phyloP scores from a whole-genome alignment of 345 rosid species.

The Gynandropsis gynandra region DNA sequence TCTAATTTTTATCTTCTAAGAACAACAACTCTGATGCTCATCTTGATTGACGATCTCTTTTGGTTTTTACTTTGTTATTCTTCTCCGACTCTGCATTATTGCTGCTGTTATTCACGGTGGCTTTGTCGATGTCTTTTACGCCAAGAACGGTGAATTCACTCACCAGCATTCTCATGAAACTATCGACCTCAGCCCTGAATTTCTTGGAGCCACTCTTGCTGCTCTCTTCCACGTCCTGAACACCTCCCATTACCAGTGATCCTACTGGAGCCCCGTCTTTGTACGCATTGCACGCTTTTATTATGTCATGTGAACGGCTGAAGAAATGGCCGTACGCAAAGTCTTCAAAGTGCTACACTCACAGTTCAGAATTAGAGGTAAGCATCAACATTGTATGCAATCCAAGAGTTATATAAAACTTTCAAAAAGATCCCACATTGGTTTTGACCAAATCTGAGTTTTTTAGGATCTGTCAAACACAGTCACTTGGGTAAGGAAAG shows the following conservation, averaged over 20 bases:
- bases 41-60: slow-evolving; percentile 20
- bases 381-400: not conserved
- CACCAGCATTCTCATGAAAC: slow-evolving; percentile 32
- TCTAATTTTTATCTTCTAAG: not conserved
- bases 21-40: slow-evolving; percentile 6
- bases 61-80: slow-evolving; percentile 15
- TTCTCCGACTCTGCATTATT: slow-evolving; percentile 18
- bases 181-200: slow-evolving; percentile 39
- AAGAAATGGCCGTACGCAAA: slow-evolving; percentile 70
- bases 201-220: slow-evolving; percentile 32
- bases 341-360: slow-evolving; percentile 66
- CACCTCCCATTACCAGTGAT: slow-evolving; percentile 46
- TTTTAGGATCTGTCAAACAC: not conserved
- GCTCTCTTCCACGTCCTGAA: slow-evolving; percentile 41
- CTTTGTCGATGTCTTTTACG: slow-evolving; percentile 22
- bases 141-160: slow-evolving; percentile 48
- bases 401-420: no score
- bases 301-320: slow-evolving; percentile 46
- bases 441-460: slow-evolving; percentile 7
- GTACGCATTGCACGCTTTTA: slow-evolving; percentile 71
- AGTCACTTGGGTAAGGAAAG: no score
- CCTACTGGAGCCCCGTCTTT: slow-evolving; percentile 67
- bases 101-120: not conserved
- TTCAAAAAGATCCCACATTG: slow-evolving; percentile 10
- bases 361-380: not conserved